Conservation (phyloP, 2,329 filamentous ascomycete species). For the Neoarthrinium moseri region DNA sequence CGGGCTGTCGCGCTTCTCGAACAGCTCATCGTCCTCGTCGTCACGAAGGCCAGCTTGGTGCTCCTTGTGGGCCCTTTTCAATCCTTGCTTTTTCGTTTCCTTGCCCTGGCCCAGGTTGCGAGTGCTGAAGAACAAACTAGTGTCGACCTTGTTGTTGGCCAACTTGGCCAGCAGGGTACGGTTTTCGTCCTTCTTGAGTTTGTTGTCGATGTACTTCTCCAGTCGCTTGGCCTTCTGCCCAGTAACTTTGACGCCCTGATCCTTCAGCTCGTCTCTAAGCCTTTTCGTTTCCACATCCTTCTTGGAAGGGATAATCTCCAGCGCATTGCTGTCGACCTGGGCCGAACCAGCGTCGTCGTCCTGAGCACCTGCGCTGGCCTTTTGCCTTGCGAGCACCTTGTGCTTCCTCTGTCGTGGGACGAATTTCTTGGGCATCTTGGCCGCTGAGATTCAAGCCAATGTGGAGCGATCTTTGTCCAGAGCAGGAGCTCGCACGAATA, state of each 20-base stretch:
- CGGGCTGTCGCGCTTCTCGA: slow-evolving; percentile 29
- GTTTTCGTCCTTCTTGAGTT: slow-evolving; percentile 92
- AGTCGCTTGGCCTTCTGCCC: slow-evolving; percentile 66
- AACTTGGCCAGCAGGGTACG: slow-evolving; percentile 80
- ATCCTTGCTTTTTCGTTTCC: slow-evolving; percentile 69
- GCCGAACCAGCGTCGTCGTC: slow-evolving; percentile 26
- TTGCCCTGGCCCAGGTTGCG: slow-evolving; percentile 71
- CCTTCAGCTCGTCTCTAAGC: slow-evolving; percentile 53
- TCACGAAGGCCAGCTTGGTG: slow-evolving; percentile 61
- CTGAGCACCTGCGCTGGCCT: slow-evolving; percentile 32
- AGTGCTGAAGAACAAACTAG: slow-evolving; percentile 75
- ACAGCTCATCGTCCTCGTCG: slow-evolving; percentile 54
- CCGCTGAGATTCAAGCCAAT: neutral
- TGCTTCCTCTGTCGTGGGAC: slow-evolving; percentile 67
- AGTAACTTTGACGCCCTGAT: slow-evolving; percentile 54
- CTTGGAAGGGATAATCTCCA: slow-evolving; percentile 48
- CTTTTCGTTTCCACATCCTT: slow-evolving; percentile 53
- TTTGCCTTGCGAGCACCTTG: slow-evolving; percentile 61
- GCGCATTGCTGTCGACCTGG: slow-evolving; percentile 51
- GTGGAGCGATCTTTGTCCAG: too few species aligned
- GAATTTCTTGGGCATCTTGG: slow-evolving; percentile 53
- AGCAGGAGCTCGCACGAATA: too few species aligned
- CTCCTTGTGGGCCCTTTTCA: slow-evolving; percentile 64
- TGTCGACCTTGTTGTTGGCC: slow-evolving; percentile 76
- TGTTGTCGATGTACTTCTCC: slow-evolving; percentile 77